Percentiles rank a stretch among this genome's conserved stretches.
These are phyloP conservation scores for Catenaria anguillulae DNA, from an alignment of 371 early-diverging fungal species.

Conservation along the genomic window DNA sequence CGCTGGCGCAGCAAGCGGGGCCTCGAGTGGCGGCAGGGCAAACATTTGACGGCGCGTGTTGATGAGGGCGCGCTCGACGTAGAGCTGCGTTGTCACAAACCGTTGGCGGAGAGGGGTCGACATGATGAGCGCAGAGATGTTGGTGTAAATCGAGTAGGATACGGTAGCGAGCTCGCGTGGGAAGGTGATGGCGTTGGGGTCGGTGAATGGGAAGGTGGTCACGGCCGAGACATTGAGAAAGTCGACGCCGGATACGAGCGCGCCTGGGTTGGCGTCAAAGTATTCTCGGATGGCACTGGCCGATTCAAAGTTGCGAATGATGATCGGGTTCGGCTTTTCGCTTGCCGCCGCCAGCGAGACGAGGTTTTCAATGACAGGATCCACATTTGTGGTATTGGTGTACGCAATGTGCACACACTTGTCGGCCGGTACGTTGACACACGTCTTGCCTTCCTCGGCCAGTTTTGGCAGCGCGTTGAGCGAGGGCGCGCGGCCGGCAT, in stretches of 20 bases:
- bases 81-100: conserved; percentile 22
- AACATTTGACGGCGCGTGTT: conserved; percentile 21
- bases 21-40: conserved; percentile 18
- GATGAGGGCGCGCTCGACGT: conserved; percentile 26
- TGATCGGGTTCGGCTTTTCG: conserved; percentile 15
- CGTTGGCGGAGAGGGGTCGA: conserved; percentile 13
- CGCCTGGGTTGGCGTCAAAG: conserved; percentile 17
- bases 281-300: conserved; percentile 16
- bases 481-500: neutral
- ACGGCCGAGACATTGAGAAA: conserved; percentile 17
- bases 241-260: conserved; percentile 22
- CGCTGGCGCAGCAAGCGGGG: conserved; percentile 13
- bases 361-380: conserved; percentile 19
- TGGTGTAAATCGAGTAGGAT: conserved; percentile 19
- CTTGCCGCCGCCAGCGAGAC: conserved; percentile 18
- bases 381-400: conserved; percentile 17
- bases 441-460: neutral
- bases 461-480: neutral
- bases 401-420: conserved; percentile 22
- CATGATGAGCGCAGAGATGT: conserved; percentile 16
- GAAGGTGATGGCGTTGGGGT: neutral
- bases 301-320: conserved; percentile 14
- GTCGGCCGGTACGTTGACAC: neutral
- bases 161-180: neutral
- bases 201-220: neutral